Base-by-base conservation (phyloP, 768 basidiomycete genomes). In the Boletus subparvulus region DNA sequence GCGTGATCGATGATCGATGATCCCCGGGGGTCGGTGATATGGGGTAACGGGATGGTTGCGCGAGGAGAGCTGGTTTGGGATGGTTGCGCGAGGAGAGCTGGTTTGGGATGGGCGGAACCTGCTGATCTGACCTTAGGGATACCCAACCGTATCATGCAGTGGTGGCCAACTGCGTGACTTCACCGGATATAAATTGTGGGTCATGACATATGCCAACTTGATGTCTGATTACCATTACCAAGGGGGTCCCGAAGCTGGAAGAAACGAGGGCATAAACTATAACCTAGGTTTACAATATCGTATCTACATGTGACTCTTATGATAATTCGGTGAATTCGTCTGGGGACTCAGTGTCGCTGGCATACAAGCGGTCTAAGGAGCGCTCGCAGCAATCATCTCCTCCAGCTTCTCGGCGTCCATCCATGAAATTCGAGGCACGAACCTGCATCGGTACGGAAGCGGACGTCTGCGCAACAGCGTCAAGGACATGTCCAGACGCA, bases 381-480 rank as follows among this genome's bases (percentile, higher is more conserved):
- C 24, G 24, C 58, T 54, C 4, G 51, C 47, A 32, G 33, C 33
- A 32, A 61, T 61, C 47, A 58, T 17, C 37, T 54, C 39, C 8
- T 61, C 52, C 37, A 54, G 28, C 24, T 41, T 32, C 28, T 32
- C 17, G 2, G 16, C 6, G n/a, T 51, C 52, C 45, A 47, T 58
- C 9, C 28, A 44, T 19, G 42, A 19, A 8, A 17, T 14, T 39
- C 56, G 52, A 17, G 56, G 52, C 33, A 58, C 47, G 13, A 58
- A 42, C 33, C 56, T 46, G 40, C 33, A 56, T 16, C 30, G 24
- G 41, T 56, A 59, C 3, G 58, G 58, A 35, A 42, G 41, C 16
- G 56, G 59, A 6, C 41, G 37, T 7, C 54, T 58, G 39, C 7
- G 13, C 16, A 28, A 13, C 11, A 16, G 33, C 11, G 26, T 50